Conservation (phyloP, 768 basidiomycete species). For the Boletus rubescentipes region DNA sequence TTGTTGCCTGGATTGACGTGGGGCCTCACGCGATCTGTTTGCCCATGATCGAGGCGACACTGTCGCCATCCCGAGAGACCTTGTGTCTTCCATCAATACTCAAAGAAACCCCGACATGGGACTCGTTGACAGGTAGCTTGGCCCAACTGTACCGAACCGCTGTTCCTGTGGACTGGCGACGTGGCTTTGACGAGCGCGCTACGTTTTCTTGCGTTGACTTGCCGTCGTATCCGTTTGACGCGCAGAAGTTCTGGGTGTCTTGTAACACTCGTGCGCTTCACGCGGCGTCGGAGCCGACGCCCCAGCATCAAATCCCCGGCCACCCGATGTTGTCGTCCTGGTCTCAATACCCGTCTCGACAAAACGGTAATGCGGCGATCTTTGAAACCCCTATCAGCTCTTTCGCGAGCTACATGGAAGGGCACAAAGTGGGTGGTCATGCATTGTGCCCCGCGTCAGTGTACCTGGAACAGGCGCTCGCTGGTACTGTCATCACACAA, state of each 20-base stretch:
- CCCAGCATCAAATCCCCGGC: constrained; percentile 14
- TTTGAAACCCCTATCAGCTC: constrained; percentile 53
- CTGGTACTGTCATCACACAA: constrained; percentile 41
- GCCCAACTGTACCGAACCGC: constrained; percentile 46
- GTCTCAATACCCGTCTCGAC: constrained; percentile 40
- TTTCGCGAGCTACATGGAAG: constrained; percentile 46
- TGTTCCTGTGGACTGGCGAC: constrained; percentile 51
- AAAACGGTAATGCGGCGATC: constrained; percentile 38
- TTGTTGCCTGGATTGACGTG: constrained; percentile 62
- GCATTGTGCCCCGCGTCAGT: constrained; percentile 67
- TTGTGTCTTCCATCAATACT: constrained; percentile 52
- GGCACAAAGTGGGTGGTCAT: constrained; percentile 56
- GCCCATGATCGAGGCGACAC: constrained; percentile 49
- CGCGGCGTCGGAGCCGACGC: not conserved
- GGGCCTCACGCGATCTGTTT: constrained; percentile 61
- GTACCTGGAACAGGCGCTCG: constrained; percentile 56
- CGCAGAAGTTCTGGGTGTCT: constrained; percentile 55
- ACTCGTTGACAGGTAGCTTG: constrained; percentile 45
- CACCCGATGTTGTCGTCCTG: constrained; percentile 42
- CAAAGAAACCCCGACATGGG: constrained; percentile 44
- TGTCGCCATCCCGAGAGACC: constrained; percentile 30
- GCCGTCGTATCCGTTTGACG: constrained; percentile 64
- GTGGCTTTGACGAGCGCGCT: constrained; percentile 47
- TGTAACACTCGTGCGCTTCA: constrained; percentile 34
- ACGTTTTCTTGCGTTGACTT: constrained; percentile 46